Evolutionary conservation across 495 filamentous ascomycete genomes (phyloP).

Genomic region (Chaetomium fimeti): DNA sequence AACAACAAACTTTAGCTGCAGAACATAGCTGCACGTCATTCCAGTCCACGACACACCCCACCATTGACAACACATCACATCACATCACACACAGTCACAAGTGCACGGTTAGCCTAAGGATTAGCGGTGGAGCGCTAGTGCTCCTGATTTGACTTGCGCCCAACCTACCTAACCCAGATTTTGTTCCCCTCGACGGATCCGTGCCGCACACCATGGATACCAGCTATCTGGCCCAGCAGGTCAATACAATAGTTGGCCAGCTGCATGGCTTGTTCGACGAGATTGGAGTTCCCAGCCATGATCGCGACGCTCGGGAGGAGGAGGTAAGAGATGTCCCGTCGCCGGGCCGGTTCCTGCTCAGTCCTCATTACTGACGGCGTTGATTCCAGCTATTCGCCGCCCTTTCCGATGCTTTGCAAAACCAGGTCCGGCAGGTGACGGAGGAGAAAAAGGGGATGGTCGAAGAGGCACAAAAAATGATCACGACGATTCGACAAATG

Average conservation of each 20-base stretch:
- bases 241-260: slow-evolving; percentile 85
- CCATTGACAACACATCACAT: slow-evolving; percentile 23
- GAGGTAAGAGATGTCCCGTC: slow-evolving; percentile 55
- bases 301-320: slow-evolving; percentile 81
- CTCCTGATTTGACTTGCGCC: slow-evolving; percentile 9
- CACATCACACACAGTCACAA: slow-evolving; percentile 12
- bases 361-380: slow-evolving; percentile 28
- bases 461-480: slow-evolving; percentile 81
- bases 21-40: slow-evolving; percentile 38
- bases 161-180: background rate
- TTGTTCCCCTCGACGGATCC: background rate
- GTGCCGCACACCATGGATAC: slow-evolving; percentile 67
- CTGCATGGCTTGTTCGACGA: slow-evolving; percentile 94
- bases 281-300: slow-evolving; percentile 86
- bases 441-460: slow-evolving; percentile 83
- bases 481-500: slow-evolving; percentile 87
- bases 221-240: slow-evolving; percentile 86
- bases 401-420: slow-evolving; percentile 81
- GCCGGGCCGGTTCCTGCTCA: too few relatives aligned
- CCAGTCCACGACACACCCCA: slow-evolving; percentile 33
- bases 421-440: slow-evolving; percentile 75
- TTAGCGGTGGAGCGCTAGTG: slow-evolving; percentile 5
- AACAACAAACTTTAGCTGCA: slow-evolving; percentile 30
- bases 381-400: slow-evolving; percentile 72
- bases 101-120: background rate